Evolutionary conservation across 2,329 filamentous ascomycete genomes (phyloP).

Genomic region (Penicillium sumatraense): DNA sequence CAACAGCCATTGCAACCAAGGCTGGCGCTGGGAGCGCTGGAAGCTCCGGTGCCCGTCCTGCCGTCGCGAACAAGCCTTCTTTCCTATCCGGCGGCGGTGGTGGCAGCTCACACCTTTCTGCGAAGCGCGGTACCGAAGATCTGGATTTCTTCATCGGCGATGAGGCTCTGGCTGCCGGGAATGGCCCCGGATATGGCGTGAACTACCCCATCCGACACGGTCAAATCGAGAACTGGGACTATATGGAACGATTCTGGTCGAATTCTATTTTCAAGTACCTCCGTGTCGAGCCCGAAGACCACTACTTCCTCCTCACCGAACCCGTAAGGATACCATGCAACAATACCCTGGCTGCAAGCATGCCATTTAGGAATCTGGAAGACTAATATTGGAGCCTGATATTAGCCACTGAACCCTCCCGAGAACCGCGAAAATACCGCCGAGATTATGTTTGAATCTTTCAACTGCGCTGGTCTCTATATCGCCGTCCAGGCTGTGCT

Average conservation of each 20-base stretch:
- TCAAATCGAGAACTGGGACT: slow-evolving; percentile 99
- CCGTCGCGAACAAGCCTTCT: slow-evolving; percentile 91
- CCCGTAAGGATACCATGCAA: slow-evolving; percentile 65
- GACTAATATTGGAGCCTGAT: slow-evolving; percentile 10
- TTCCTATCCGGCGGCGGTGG: slow-evolving; percentile 92
- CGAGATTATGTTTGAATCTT: slow-evolving; percentile 99
- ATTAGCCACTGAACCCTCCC: slow-evolving; percentile 89
- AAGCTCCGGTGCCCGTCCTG: slow-evolving; percentile 82
- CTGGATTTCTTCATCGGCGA: slow-evolving; percentile 99
- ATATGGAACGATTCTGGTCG: slow-evolving; percentile 99
- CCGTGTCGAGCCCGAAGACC: slow-evolving; percentile 95
- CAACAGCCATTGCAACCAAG: slow-evolving; percentile 97
- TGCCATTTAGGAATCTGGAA: slow-evolving; percentile 7
- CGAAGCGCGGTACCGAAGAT: slow-evolving; percentile 95
- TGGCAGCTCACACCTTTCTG: slow-evolving; percentile 77
- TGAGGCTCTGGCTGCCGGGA: slow-evolving; percentile 83
- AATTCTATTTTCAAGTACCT: slow-evolving; percentile 99
- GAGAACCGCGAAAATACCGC: slow-evolving; percentile 99
- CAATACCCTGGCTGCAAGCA: background rate
- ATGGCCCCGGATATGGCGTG: slow-evolving; percentile 89
- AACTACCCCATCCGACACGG: slow-evolving; percentile 98
- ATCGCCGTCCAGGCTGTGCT: slow-evolving; percentile 98
- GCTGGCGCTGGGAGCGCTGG: slow-evolving; percentile 69
- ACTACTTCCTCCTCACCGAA: slow-evolving; percentile 97
- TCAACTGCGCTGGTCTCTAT: slow-evolving; percentile 98